Base-by-base conservation (phyloP, 2,329 filamentous ascomycete species). In the Parastagonospora nodorum region DNA sequence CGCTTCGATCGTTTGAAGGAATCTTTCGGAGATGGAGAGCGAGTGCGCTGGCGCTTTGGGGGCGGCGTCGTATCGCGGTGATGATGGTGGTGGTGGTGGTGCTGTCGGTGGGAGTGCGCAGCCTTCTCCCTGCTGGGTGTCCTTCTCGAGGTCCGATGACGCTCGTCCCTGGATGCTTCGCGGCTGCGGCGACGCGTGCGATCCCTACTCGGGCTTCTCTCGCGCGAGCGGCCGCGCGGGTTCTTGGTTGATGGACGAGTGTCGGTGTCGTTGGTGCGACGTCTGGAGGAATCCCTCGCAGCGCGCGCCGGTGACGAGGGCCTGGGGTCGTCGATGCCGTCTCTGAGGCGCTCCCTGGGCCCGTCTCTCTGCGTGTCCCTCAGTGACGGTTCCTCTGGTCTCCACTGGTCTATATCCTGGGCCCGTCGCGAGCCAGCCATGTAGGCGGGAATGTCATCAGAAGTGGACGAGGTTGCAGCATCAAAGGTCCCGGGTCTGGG, bases 321-420 rank as follows among this genome's bases (percentile, higher is more conserved):
- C 58, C 66, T 67, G 50, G 64, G 55, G 56, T 68, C 57, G 61
- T 58, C 54, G 51, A 55, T 60, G 50, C 63, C 60, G 45, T 68
- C 63, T 47, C 62, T 58, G 30, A 52, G 52, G 14, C 64, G 63
- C 42, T 68, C 66, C 55, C 62, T 60, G 19, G 19, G 19, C 3
- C 19, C 19, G 36, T 48, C 42, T 39, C 51, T 48, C 39, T 70
- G 69, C 55, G 68, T 66, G 55, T 63, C 65, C 67, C 69, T 60
- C 48, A 60, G 53, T 47, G 70, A 68, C 44, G 62, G 58, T 66
- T 73, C 72, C 69, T 74, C 72, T 65, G 71, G 68, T 73, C 74
- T 71, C 73, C 73, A 74, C 71, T 74, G 70, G 57, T 74, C 74
- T 74, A 74, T 70, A 65, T 72, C 68, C 67, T 73, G 73, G 66